phyloP scores from a whole-genome alignment of 768 basidiomycete genomes.

The Suillus hirtellus region DNA sequence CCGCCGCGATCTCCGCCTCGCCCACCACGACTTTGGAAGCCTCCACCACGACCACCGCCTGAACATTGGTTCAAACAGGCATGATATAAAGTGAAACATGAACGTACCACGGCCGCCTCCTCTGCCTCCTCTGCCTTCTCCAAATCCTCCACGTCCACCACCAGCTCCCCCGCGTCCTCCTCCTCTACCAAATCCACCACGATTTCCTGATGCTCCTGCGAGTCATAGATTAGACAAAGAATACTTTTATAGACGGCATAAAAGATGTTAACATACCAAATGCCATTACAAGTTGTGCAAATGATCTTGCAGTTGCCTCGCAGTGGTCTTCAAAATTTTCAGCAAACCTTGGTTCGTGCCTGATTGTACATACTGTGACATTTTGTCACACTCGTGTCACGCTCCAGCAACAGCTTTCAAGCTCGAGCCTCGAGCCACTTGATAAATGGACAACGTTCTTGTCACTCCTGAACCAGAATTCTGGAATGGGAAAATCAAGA shows the following conservation, averaged over 20 bases:
- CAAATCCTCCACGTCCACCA: conserved; percentile 34
- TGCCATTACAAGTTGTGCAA: conserved; percentile 28
- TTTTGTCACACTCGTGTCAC: background rate
- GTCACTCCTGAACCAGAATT: too few relatives aligned
- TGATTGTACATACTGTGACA: background rate
- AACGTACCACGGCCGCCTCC: conserved; percentile 41
- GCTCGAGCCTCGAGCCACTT: background rate
- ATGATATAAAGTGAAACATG: conserved; percentile 14
- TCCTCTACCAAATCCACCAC: conserved; percentile 67
- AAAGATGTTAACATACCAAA: conserved; percentile 29
- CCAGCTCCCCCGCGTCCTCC: conserved; percentile 31
- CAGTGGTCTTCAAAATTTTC: conserved; percentile 7
- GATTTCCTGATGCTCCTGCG: conserved; percentile 66
- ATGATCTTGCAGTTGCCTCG: background rate
- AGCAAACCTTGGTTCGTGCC: background rate
- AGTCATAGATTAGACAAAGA: background rate
- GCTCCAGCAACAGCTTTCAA: too few relatives aligned
- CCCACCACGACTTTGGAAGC: conserved; percentile 33
- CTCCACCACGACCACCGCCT: conserved; percentile 33
- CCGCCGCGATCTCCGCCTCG: conserved; percentile 38
- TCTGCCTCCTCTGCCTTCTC: conserved; percentile 42
- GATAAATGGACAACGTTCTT: background rate
- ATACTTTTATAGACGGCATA: background rate
- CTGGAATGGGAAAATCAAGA: too few relatives aligned
- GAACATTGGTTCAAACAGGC: conserved; percentile 16